A percentile compares a stretch with the other conserved stretches of the same genome.
These are phyloP conservation scores for Protomyces pachydermus DNA, from an alignment of 1,139 yeast species.

Conservation along the genomic window DNA sequence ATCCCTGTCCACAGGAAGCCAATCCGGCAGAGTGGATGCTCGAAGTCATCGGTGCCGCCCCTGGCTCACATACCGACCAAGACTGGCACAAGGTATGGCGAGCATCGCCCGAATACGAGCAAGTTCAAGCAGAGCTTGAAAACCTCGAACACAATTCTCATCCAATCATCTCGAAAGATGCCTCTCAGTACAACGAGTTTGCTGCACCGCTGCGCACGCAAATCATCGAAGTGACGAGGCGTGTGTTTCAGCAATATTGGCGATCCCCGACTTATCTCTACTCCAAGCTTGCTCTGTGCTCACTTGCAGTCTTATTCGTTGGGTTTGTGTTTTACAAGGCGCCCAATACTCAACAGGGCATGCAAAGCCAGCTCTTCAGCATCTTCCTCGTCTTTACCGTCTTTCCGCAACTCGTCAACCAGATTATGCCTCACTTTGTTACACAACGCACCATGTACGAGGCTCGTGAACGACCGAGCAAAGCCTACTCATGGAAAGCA, in stretches of 20 bases:
- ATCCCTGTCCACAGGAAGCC: conserved; percentile 59
- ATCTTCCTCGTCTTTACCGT: conserved; percentile 63
- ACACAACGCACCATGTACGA: conserved; percentile 74
- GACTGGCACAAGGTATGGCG: conserved; percentile 67
- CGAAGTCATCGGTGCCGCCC: conserved; percentile 74
- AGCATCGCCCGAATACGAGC: conserved; percentile 51
- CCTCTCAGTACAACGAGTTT: conserved; percentile 4
- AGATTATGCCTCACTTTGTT: conserved; percentile 66
- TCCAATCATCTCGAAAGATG: background rate
- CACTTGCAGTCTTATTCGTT: conserved; percentile 54
- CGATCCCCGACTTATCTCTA: conserved; percentile 59
- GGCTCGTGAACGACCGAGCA: conserved; percentile 82
- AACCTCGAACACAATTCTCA: conserved; percentile 1
- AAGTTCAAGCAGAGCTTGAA: conserved; percentile 38
- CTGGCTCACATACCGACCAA: conserved; percentile 61
- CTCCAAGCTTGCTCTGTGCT: conserved; percentile 50
- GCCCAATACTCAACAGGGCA: conserved; percentile 49
- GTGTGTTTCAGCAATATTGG: conserved; percentile 57
- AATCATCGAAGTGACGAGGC: conserved; percentile 46
- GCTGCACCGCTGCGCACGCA: conserved; percentile 48
- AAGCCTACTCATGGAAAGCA: conserved; percentile 59
- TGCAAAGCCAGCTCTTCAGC: conserved; percentile 51
- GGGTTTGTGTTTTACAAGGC: conserved; percentile 75
- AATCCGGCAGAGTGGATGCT: conserved; percentile 85
- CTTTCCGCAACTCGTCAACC: conserved; percentile 62